These are phyloP conservation scores for Rhodamnia argentea DNA, from an alignment of 345 rosid genomes.

Conservation along the genomic window DNA sequence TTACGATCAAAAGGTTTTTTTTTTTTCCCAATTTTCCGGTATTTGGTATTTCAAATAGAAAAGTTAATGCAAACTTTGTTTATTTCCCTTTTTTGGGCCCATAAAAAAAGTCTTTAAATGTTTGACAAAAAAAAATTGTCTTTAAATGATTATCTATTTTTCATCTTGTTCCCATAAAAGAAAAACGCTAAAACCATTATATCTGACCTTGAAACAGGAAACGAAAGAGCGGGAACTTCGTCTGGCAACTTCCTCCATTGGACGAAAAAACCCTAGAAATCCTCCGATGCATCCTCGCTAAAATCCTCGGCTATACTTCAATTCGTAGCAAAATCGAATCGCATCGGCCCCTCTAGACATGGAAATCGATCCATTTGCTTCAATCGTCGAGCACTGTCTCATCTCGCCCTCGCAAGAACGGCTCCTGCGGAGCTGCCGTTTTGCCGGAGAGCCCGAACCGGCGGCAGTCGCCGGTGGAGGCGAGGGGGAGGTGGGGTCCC, in stretches of 20 bases:
- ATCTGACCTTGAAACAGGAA: not conserved
- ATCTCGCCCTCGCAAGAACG: slow-evolving; percentile 15
- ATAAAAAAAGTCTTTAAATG: too few species aligned
- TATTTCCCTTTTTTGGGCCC: not conserved
- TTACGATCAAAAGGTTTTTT: not conserved
- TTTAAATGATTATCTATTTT: too few species aligned
- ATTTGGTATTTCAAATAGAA: not conserved
- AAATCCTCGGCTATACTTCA: not conserved
- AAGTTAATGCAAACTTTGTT: not conserved
- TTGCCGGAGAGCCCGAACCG: not conserved
- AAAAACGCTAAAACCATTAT: not conserved
- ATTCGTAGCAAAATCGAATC: not conserved
- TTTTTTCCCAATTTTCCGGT: not conserved
- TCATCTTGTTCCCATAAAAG: not conserved
- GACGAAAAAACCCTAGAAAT: not conserved
- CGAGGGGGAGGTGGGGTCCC: not conserved
- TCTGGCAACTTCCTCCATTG: not conserved
- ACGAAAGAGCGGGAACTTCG: not conserved
- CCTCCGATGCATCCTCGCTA: not conserved
- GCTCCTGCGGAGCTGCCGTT: not conserved
- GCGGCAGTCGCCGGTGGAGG: not conserved
- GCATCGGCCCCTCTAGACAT: not conserved
- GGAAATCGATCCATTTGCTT: slow-evolving; percentile 3
- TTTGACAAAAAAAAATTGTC: too few species aligned
- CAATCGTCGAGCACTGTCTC: not conserved